Evolutionary conservation across 2,329 filamentous ascomycete genomes (phyloP).

Genomic region (Epichloe baconii): DNA sequence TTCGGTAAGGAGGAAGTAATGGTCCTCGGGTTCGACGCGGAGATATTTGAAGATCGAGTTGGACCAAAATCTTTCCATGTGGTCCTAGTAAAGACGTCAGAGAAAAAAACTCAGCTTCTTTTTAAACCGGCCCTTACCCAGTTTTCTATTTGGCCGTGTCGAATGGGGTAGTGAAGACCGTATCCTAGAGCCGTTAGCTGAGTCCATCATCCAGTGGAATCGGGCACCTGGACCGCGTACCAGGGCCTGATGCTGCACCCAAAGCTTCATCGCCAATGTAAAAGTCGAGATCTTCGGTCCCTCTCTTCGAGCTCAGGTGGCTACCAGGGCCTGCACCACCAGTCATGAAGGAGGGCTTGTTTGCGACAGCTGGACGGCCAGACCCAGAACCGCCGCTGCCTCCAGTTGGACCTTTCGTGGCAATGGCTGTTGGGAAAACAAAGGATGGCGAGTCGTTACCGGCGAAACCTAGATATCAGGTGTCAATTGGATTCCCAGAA

Average conservation of each 20-base stretch:
- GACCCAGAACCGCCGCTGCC: conserved; percentile 66
- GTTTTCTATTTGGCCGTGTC: conserved; percentile 97
- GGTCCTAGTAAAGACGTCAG: conserved; percentile 51
- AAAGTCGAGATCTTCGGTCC: conserved; percentile 95
- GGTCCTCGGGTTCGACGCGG: conserved; percentile 93
- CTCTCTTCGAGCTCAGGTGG: conserved; percentile 80
- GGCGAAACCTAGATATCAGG: conserved; percentile 61
- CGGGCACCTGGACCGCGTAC: conserved; percentile 29
- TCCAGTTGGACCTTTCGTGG: conserved; percentile 70
- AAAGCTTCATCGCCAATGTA: conserved; percentile 98
- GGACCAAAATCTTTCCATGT: conserved; percentile 99
- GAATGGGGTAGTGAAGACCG: conserved; percentile 92
- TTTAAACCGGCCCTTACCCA: conserved; percentile 51
- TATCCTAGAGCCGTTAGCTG: conserved; percentile 47
- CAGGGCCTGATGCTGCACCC: conserved; percentile 68
- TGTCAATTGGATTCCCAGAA: conserved; percentile 13
- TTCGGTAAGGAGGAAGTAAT: conserved; percentile 96
- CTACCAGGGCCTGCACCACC: conserved; percentile 66
- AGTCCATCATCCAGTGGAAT: conserved; percentile 1
- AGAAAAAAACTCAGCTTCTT: neutral
- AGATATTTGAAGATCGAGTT: conserved; percentile 99
- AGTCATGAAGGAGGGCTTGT: conserved; percentile 90
- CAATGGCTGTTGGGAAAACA: conserved; percentile 97
- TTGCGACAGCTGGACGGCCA: conserved; percentile 77
- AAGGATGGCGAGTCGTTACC: conserved; percentile 98